Percentiles rank a stretch among this genome's conserved stretches.
phyloP scores from a whole-genome alignment of 305 asterid species.

The Fraxinus sp. region DNA sequence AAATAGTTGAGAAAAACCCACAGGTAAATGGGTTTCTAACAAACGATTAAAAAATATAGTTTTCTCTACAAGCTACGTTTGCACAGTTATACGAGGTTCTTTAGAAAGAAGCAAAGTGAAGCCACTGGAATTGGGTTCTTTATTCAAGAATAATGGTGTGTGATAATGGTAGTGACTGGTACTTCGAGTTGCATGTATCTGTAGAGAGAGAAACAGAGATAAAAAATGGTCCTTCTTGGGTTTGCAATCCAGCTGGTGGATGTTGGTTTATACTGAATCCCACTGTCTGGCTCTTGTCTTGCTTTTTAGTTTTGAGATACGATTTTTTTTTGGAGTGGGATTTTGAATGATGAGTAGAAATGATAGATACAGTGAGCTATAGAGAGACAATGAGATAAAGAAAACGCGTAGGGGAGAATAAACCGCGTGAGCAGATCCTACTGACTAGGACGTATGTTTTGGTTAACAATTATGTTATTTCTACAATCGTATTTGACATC shows the following conservation, averaged over 20 bases:
- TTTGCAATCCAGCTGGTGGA: neutral
- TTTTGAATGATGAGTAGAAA: neutral
- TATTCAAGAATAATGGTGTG: constrained; percentile 21
- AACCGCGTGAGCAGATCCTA: neutral
- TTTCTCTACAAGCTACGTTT: constrained; percentile 45
- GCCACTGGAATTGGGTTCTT: constrained; percentile 24
- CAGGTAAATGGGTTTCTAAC: constrained; percentile 18
- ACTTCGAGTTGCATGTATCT: constrained; percentile 9
- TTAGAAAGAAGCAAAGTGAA: constrained; percentile 23
- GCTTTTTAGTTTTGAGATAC: neutral
- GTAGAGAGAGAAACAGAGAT: neutral
- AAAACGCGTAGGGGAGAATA: neutral
- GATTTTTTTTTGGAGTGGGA: neutral
- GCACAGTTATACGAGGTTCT: constrained; percentile 36
- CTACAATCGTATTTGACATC: too few relatives aligned
- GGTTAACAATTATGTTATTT: too few relatives aligned
- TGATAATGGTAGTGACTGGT: constrained; percentile 19
- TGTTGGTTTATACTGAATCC: neutral
- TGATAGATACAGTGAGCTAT: neutral
- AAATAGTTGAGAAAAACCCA: constrained; percentile 23
- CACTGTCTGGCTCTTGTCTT: neutral
- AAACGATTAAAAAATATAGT: neutral
- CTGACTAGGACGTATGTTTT: neutral
- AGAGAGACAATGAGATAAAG: neutral
- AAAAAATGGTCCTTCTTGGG: neutral